Evolutionary conservation across 139 green algal genomes (phyloP).

Genomic region (Raphidocelis subcapitata): DNA sequence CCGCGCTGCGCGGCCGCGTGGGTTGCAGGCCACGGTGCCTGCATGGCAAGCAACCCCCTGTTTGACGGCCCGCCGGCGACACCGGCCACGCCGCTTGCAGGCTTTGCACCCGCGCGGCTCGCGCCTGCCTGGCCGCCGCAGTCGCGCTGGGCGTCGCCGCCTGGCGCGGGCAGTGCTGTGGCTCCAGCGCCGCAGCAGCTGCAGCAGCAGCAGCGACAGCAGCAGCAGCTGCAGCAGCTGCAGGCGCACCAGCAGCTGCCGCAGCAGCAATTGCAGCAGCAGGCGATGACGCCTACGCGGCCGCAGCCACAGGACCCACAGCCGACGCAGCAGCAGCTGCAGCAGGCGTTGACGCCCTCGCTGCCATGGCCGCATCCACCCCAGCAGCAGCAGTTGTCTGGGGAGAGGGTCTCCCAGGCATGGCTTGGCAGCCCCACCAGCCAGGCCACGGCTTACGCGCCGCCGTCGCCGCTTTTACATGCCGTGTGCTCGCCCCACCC

Average conservation of each 20-base stretch:
- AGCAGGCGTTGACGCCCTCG: neutral
- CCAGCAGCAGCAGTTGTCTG: neutral
- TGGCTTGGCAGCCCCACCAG: neutral
- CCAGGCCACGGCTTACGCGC: neutral
- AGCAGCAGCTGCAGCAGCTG: slow-evolving; percentile 10
- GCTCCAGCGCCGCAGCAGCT: slow-evolving; percentile 1
- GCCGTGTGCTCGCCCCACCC: neutral
- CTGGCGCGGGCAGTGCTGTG: too few relatives aligned
- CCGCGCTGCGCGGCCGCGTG: too few relatives aligned
- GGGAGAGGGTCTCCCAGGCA: neutral
- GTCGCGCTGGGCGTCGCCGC: too few relatives aligned
- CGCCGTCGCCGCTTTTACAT: neutral
- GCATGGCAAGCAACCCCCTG: neutral
- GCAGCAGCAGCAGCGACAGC: neutral
- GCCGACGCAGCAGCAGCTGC: neutral
- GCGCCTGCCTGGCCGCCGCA: too few relatives aligned
- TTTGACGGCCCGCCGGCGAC: too few relatives aligned
- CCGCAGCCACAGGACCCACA: neutral
- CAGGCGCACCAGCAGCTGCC: slow-evolving; percentile 7
- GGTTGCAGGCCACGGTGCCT: neutral
- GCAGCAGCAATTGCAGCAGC: neutral
- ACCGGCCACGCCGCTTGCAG: too few relatives aligned
- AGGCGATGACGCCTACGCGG: neutral
- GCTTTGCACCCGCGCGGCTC: too few relatives aligned
- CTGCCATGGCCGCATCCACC: neutral